Base-by-base conservation (phyloP, 2,329 filamentous ascomycete species). In the Fusarium poae region DNA sequence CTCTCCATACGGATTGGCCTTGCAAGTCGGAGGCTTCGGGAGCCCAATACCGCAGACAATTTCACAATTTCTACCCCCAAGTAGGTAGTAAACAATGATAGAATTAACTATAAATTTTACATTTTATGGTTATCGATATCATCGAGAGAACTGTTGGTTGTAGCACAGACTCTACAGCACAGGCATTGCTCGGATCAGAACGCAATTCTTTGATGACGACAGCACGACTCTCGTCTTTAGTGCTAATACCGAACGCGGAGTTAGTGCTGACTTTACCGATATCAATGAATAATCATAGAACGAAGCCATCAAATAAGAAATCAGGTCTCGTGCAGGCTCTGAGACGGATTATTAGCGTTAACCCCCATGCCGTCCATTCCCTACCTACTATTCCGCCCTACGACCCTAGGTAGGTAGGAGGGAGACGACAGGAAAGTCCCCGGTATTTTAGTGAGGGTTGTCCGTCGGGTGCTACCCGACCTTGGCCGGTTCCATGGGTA, bases 241-340 rank as follows among this genome's bases (percentile, higher is more conserved):
- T 52, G n/a, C 63, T 67, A 48, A 35, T 34, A 27, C 57, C 62
- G 1, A 67, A 52, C 45, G 45, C 42, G 52, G 54, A 29, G 53
- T 54, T 70, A 70, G 67, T 64, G 67, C 67, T 70, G 67, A 70
- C 67, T 53, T 46, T 20, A 21, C 27, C 21, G 39, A 34, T 29
- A 32, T 64, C 32, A 40, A 49, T 64, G 61, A 64, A 50, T 64
- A 64, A 64, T 64, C 43, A 57, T 40, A 52, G 25, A 63, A 39
- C 20, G 21, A 34, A 35, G 32, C 50, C 40, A 35, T 49, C 60
- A 63, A 64, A 50, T 50, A 42, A 43, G 37, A 63, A 40, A 12
- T 20, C 25, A 30, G 11, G 21, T n/a, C 23, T 39, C 40, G 44
- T 13, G n/a, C 15, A 46, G 48, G 34, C 23, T 16, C 48, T 29